Percentiles rank a stretch among this genome's conserved stretches.
These are phyloP conservation scores for Noccaea bulbosa DNA, from an alignment of 345 rosid genomes.

Conservation along the genomic window DNA sequence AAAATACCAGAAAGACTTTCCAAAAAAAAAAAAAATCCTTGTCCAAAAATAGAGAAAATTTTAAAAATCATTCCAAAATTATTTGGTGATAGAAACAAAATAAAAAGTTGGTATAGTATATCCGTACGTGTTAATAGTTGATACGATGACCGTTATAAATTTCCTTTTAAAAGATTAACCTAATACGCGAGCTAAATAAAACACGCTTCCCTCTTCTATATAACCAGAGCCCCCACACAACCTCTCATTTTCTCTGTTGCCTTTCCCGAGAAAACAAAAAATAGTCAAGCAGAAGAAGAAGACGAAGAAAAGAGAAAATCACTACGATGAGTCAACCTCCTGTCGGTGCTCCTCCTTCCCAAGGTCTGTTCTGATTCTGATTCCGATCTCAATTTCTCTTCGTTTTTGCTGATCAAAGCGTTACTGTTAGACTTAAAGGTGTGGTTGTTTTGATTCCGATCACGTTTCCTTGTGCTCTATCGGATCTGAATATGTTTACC, in stretches of 20 bases:
- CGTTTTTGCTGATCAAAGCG: neutral
- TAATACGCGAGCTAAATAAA: neutral
- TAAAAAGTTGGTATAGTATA: neutral
- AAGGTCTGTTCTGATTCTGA: neutral
- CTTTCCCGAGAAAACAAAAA: neutral
- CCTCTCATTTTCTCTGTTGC: constrained; percentile 4
- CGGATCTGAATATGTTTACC: neutral
- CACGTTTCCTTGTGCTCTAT: neutral
- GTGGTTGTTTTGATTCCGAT: neutral
- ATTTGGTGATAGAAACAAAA: no score
- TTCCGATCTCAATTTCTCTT: neutral
- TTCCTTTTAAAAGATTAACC: neutral
- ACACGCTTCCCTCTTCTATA: constrained; percentile 10
- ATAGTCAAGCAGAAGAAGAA: constrained; percentile 6
- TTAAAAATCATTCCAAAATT: neutral
- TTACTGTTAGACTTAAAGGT: no score
- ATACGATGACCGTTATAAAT: constrained; percentile 16
- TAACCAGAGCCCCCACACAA: neutral
- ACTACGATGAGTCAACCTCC: constrained; percentile 31
- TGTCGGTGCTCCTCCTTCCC: constrained; percentile 33
- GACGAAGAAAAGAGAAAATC: neutral
- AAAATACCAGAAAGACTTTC: no score
- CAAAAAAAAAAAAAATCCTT: no score
- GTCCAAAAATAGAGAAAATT: no score
- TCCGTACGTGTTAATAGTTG: neutral